Evolutionary conservation across 495 filamentous ascomycete genomes (phyloP), one percentile per base, ranked within the genome.

Genomic region (Xylaria flabelliformis): DNA sequence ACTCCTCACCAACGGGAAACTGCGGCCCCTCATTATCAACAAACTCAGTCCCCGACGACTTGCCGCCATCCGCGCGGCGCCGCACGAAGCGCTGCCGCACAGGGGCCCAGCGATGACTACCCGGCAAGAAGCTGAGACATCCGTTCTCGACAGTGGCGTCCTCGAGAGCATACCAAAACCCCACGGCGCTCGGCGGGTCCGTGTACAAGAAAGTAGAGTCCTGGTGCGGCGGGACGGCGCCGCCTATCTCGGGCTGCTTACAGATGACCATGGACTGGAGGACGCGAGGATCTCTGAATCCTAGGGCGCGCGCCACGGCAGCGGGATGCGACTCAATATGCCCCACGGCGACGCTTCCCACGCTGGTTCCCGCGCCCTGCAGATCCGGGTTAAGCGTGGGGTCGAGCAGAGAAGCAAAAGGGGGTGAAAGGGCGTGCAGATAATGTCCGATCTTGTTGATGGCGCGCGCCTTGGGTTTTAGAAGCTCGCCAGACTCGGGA

Each of bases 391-490:
- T 91, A 87, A 19, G 82, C 76, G 42, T 77, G 41, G 71, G 84
- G 84, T 63, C 91, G 75, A 70, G 90, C 0, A 93, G 85, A 0
- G 84, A 74, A 9, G 86, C 83, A 81, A 98, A 98, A 0, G 90
- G 87, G 6, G 90, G 85, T 1, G 90, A 94, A 0, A 95, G 84
- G 0, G 79, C 84, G 82, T 99, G 96, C 41, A 99, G 86, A 59
- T 90, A 92, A 79, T 99, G 96, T 0, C 96, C 96, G 77, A 99
- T 97, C 81, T 99, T 99, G 86, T 99, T 99, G 77, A 99, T 91
- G 65, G 96, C 92, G 50, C 83, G 87, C 50, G 90, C 81, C 78
- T 95, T 97, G 24, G 96, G 94, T 72, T 94, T 92, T 5, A 83
- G 80, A 0, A 98, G 87, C 7, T 75, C 75, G 26, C 90, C 90